phyloP scores from a whole-genome alignment of 2,329 filamentous ascomycete genomes.

The Stachybotrys elegans region DNA sequence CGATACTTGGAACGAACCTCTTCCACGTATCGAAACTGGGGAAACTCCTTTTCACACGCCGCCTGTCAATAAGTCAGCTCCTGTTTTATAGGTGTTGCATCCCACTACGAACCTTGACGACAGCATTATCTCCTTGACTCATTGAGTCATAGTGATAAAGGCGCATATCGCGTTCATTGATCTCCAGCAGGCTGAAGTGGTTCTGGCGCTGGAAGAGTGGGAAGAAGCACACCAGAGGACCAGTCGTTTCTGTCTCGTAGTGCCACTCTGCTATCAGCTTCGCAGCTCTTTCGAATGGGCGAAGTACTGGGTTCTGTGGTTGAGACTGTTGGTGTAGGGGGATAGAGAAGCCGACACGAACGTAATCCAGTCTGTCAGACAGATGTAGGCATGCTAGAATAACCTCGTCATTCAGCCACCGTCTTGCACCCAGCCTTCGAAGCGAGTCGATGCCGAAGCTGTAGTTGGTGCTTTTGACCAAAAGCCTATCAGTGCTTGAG shows the following conservation, averaged over 20 bases:
- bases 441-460: conserved; percentile 2
- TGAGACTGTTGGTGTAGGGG: conserved; percentile 4
- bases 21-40: conserved; percentile 2
- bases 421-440: neutral
- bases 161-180: conserved; percentile 2
- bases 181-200: conserved; percentile 8
- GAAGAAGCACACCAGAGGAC: conserved; percentile 4
- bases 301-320: conserved; percentile 1
- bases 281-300: conserved; percentile 5
- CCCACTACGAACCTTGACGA: conserved; percentile 2
- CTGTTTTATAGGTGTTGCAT: neutral
- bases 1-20: conserved; percentile 2
- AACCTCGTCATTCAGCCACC: neutral
- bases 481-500: neutral
- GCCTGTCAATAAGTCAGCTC: neutral
- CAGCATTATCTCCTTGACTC: neutral
- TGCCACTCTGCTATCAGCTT: conserved; percentile 6
- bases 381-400: conserved; percentile 9
- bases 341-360: conserved; percentile 8
- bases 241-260: neutral
- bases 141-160: conserved; percentile 8
- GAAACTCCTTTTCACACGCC: conserved; percentile 2
- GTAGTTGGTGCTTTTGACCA: neutral
- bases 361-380: conserved; percentile 7
- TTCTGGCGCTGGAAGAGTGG: conserved; percentile 4